Evolutionary conservation across 352 stramenopile genomes (phyloP), one percentile per base, ranked within the genome.

Genomic region (Phytophthora sansomeana): DNA sequence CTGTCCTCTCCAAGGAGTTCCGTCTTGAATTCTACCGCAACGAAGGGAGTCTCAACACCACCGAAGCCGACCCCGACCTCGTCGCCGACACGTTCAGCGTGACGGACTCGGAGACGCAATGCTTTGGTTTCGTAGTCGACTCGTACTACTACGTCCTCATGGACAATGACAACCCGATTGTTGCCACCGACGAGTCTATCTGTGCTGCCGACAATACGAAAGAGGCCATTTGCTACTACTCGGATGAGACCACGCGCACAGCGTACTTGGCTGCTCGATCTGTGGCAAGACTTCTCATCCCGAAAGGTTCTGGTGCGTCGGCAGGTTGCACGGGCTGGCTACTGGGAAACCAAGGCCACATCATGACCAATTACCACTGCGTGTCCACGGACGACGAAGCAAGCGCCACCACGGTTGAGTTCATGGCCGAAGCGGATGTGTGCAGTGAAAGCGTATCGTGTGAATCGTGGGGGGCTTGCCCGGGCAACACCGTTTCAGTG

Each of bases 331-430:
- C 85, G 1, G 82, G 68, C 26, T 93, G 80, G 82, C 53, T 93
- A 11, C 48, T 89, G 28, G 85, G 85, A 36, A 83, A 75, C 7
- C 58, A 81, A 35, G 77, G 81, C 4, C 79, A 93, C 55, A 21
- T 93, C 46, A 68, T 93, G 43, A 93, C 85, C 10, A 93, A 93
- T 62, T 74, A 90, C 54, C 85, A 93, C 64, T 91, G 85, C 69
- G 69, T 90, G n/a, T 67, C 76, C 24, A 72, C 63, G 1, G 60
- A 77, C 11, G 50, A 44, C 9, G 77, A 91, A 14, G 82, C 85
- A 0, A 47, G 36, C 2, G 52, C 41, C 17, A 81, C 75, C 8
- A 86, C 67, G 0, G 75, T 90, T 21, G 81, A 93, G 63, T 91
- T 93, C 60, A 80, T 88, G 69, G 82, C 81, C 5, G 72, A 90